phyloP scores from a whole-genome alignment of 768 basidiomycete species.

The Mycena metata region DNA sequence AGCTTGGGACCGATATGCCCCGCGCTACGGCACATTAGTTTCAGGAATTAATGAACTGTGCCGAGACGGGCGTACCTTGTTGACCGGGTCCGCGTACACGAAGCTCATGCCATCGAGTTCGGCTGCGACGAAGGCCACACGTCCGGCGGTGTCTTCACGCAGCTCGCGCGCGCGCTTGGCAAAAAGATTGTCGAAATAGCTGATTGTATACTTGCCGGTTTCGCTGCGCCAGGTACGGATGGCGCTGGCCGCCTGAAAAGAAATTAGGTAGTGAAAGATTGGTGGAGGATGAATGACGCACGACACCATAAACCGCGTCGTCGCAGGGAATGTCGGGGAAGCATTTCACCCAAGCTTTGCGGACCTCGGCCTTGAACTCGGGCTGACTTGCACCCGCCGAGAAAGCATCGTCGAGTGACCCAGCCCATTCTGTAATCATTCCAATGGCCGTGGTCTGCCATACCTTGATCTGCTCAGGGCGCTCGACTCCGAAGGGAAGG shows the following conservation, averaged over 20 bases:
- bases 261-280: no score
- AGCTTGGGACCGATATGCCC: not conserved
- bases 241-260: not conserved
- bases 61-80: not conserved
- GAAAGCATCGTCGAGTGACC: not conserved
- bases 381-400: not conserved
- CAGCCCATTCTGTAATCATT: not conserved
- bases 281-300: not conserved
- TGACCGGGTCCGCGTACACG: not conserved
- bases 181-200: not conserved
- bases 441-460: not conserved
- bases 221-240: slow-evolving; percentile 7
- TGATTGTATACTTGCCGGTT: not conserved
- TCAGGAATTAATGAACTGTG: not conserved
- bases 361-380: not conserved
- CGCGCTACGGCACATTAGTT: not conserved
- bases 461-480: not conserved
- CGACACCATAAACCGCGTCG: not conserved
- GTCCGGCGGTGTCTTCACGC: not conserved
- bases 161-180: no score
- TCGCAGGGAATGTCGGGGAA: not conserved
- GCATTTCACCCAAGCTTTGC: not conserved
- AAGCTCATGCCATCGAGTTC: not conserved
- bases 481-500: not conserved
- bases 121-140: not conserved